These are phyloP conservation scores for Hydnum rufescens DNA, from an alignment of 768 basidiomycete species.

Conservation along the genomic window DNA sequence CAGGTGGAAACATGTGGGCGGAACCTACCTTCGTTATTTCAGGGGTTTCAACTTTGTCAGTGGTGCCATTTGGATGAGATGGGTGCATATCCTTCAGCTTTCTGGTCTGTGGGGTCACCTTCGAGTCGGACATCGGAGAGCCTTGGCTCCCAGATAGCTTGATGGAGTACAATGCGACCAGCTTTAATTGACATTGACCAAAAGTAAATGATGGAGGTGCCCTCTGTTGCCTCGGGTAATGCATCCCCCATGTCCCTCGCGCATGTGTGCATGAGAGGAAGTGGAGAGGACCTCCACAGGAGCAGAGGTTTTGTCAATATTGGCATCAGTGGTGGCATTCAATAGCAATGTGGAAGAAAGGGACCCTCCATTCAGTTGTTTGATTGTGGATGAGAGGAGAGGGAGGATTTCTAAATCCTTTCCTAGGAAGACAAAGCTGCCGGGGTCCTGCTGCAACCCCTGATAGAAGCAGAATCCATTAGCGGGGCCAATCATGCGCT, in stretches of 20 bases:
- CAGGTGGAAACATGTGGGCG: too few relatives aligned
- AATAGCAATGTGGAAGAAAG: slow-evolving; percentile 24
- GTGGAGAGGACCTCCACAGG: slow-evolving; percentile 2
- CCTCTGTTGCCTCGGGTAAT: slow-evolving; percentile 23
- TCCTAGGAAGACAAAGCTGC: background rate
- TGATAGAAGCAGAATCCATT: background rate
- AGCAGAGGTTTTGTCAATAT: slow-evolving; percentile 7
- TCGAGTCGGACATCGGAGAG: slow-evolving; percentile 71
- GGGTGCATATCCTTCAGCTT: slow-evolving; percentile 41
- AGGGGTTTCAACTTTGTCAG: too few relatives aligned
- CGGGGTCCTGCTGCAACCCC: background rate
- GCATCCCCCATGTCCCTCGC: slow-evolving; percentile 19
- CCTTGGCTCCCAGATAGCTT: slow-evolving; percentile 55
- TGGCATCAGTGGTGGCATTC: background rate
- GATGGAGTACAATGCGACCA: slow-evolving; percentile 64
- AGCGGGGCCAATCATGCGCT: slow-evolving; percentile 7
- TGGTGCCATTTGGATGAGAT: slow-evolving; percentile 64
- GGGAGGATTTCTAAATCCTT: slow-evolving; percentile 38
- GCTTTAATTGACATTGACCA: slow-evolving; percentile 74
- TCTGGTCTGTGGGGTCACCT: slow-evolving; percentile 31
- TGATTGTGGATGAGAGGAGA: slow-evolving; percentile 40
- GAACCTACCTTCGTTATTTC: too few relatives aligned
- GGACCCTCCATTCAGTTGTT: slow-evolving; percentile 48
- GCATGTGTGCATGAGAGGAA: background rate
- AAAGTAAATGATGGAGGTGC: slow-evolving; percentile 9